A percentile compares a stretch with the other conserved stretches of the same genome.
phyloP scores from a whole-genome alignment of 441 rosid species.

The Gossypium aridum region DNA sequence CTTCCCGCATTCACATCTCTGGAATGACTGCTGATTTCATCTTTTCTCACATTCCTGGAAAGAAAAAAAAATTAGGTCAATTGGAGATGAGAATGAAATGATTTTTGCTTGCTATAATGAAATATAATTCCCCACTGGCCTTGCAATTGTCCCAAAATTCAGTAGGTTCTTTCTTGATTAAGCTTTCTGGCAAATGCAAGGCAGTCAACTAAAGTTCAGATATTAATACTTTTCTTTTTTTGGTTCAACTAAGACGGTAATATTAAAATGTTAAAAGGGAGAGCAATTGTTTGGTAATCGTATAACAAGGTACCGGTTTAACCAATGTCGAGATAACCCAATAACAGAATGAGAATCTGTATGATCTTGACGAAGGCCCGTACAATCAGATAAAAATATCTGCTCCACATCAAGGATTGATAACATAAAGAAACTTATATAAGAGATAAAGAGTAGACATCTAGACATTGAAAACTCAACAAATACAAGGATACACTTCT shows the following conservation, averaged over 20 bases:
- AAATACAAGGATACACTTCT: constrained; percentile 57
- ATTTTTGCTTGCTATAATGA: background rate
- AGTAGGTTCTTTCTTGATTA: background rate
- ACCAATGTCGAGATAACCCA: constrained; percentile 66
- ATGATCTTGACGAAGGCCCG: constrained; percentile 37
- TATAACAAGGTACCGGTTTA: constrained; percentile 46
- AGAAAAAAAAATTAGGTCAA: constrained; percentile 7
- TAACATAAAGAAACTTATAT: constrained; percentile 18
- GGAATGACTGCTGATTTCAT: constrained; percentile 32
- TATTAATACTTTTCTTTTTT: background rate
- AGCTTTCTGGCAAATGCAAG: background rate
- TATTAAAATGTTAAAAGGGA: background rate
- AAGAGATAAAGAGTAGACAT: background rate
- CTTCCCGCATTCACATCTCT: constrained; percentile 29
- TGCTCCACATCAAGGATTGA: constrained; percentile 54
- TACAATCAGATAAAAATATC: constrained; percentile 44
- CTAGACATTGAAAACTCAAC: background rate
- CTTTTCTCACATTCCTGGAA: constrained; percentile 42
- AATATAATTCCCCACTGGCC: background rate
- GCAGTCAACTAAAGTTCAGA: background rate
- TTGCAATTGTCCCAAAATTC: background rate
- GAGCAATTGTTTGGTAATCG: background rate
- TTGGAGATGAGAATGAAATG: background rate
- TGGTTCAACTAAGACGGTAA: background rate
- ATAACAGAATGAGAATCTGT: constrained; percentile 46